A percentile compares a stretch with the other conserved stretches of the same genome.
phyloP scores from a whole-genome alignment of 2,329 filamentous ascomycete species.

The Fusarium nurragi region DNA sequence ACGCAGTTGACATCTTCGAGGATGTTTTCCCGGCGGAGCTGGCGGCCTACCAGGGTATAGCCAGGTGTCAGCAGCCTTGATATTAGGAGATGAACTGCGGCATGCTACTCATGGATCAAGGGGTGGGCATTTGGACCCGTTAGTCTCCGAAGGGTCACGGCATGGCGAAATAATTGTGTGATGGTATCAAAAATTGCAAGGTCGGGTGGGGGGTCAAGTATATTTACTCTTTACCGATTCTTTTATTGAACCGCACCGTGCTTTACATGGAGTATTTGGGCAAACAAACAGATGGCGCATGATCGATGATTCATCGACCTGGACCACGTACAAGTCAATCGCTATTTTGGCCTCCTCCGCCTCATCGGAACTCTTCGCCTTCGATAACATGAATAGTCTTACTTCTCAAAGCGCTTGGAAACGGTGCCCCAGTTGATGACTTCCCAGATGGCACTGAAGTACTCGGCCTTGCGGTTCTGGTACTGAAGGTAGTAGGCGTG shows the following conservation, averaged over 20 bases:
- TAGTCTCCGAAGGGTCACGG: not conserved
- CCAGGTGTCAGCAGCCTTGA: conserved; percentile 43
- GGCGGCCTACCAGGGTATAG: conserved; percentile 46
- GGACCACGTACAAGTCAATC: conserved; percentile 5
- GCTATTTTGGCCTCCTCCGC: conserved; percentile 18
- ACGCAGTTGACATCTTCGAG: conserved; percentile 44
- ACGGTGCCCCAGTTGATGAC: conserved; percentile 96
- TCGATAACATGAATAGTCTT: conserved; percentile 4
- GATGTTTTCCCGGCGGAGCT: conserved; percentile 41
- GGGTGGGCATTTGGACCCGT: not conserved
- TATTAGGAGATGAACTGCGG: not conserved
- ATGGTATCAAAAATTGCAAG: not conserved
- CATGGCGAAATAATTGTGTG: not conserved
- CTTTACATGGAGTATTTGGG: conserved; percentile 37
- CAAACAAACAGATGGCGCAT: conserved; percentile 25
- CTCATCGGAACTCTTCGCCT: not conserved
- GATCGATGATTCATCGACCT: not conserved
- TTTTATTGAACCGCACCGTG: conserved; percentile 22
- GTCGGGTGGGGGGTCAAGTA: not conserved
- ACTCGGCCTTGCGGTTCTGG: conserved; percentile 96
- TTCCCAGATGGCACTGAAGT: conserved; percentile 93
- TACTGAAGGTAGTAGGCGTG: conserved; percentile 97
- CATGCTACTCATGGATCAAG: not conserved
- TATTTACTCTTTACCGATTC: conserved; percentile 23
- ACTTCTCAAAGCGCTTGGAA: conserved; percentile 75